Percentiles rank a stretch among this genome's conserved stretches.
Conservation (phyloP, 345 rosid species). For the Salix suchowensis region DNA sequence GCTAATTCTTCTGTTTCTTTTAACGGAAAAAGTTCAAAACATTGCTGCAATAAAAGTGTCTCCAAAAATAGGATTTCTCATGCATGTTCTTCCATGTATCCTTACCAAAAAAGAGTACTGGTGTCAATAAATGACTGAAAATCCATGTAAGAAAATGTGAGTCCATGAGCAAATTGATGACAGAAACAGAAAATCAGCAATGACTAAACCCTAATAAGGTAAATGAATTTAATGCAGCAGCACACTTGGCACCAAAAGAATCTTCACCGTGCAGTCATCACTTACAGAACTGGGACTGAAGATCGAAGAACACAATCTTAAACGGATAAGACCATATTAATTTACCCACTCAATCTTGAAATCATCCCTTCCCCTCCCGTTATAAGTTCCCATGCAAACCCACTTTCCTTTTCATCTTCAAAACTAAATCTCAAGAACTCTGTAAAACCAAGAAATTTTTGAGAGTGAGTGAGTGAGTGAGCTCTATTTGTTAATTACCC, state of each 20-base stretch:
- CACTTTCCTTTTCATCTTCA: neutral
- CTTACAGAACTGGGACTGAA: neutral
- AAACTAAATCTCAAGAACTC: neutral
- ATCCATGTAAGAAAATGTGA: neutral
- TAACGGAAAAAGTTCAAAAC: neutral
- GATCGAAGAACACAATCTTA: neutral
- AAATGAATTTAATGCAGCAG: neutral
- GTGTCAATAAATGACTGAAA: neutral
- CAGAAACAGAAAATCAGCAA: neutral
- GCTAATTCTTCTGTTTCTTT: too few species aligned
- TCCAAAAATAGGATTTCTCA: neutral
- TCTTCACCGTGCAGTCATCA: neutral
- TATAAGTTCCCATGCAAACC: constrained; percentile 18
- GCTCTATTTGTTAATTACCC: too few species aligned
- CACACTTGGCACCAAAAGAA: constrained; percentile 5
- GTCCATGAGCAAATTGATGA: neutral
- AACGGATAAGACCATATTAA: constrained; percentile 13
- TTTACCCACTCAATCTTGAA: neutral
- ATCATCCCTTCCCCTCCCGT: too few species aligned
- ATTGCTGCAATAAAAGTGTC: neutral
- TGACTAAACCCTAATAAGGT: neutral
- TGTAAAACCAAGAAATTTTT: neutral
- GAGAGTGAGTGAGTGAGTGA: neutral
- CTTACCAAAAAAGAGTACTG: neutral
- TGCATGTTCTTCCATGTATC: neutral